Conservation (phyloP, 2,329 filamentous ascomycete genomes). For the Diplodia scrobiculata region DNA sequence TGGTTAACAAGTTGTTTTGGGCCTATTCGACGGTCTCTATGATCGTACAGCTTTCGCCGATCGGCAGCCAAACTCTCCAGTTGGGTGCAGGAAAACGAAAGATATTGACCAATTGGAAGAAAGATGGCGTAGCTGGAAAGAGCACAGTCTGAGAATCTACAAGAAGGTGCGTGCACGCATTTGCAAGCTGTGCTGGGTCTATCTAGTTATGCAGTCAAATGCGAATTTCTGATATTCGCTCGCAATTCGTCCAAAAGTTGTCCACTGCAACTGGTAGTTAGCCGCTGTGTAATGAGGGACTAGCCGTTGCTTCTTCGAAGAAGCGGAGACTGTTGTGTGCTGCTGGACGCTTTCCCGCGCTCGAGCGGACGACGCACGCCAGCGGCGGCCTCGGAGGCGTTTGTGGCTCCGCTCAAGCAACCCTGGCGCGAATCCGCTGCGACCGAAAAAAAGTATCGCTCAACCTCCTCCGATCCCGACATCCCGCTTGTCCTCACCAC, state of each 20-base stretch:
- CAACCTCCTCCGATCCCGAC: slow-evolving; percentile 26
- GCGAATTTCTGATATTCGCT: not conserved
- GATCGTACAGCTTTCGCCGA: not conserved
- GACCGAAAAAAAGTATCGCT: slow-evolving; percentile 29
- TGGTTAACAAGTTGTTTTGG: not conserved
- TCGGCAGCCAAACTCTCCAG: not conserved
- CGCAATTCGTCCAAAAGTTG: not conserved
- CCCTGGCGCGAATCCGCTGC: slow-evolving; percentile 26
- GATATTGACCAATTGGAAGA: not conserved
- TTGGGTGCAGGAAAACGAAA: not conserved
- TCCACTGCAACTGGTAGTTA: not conserved
- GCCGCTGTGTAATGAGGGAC: not conserved
- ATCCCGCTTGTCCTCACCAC: not conserved
- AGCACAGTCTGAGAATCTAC: not conserved
- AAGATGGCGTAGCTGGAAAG: not conserved
- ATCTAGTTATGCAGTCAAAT: not conserved
- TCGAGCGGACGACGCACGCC: not conserved
- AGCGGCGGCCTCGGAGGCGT: slow-evolving; percentile 25
- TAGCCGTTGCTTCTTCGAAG: not conserved
- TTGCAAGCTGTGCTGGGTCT: not conserved
- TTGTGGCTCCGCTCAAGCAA: slow-evolving; percentile 19
- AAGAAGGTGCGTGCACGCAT: not conserved
- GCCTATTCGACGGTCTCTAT: not conserved
- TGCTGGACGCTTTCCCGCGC: not conserved
- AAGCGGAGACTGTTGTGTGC: not conserved